These are phyloP conservation scores for Yamadazyma tumulicola DNA, from an alignment of 805 yeast genomes.

Conservation along the genomic window DNA sequence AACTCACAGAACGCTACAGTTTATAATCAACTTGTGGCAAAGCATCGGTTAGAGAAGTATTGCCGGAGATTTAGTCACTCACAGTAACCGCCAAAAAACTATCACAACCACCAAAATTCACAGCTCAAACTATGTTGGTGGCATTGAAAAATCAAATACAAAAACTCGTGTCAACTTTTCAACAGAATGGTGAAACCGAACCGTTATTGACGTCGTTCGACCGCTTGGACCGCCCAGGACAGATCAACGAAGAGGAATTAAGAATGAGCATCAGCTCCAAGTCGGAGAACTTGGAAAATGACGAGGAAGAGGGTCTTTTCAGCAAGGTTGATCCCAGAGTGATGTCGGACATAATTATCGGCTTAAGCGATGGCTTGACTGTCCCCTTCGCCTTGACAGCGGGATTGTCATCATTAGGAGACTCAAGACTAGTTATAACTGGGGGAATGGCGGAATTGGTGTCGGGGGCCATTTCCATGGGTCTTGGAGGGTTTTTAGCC, in stretches of 20 bases:
- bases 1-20: too few species aligned
- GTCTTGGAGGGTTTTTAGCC: slow-evolving; percentile 93
- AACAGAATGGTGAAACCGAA: slow-evolving; percentile 30
- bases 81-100: too few species aligned
- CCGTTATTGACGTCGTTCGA: slow-evolving; percentile 37
- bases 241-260: slow-evolving; percentile 32
- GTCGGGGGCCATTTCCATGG: slow-evolving; percentile 97
- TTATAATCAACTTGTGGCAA: too few species aligned
- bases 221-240: slow-evolving; percentile 35
- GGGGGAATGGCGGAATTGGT: slow-evolving; percentile 98
- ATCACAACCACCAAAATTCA: too few species aligned
- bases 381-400: slow-evolving; percentile 99
- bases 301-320: slow-evolving; percentile 35
- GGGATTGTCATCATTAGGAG: slow-evolving; percentile 87
- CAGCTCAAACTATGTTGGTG: slow-evolving; percentile 31
- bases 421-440: slow-evolving; percentile 84
- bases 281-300: slow-evolving; percentile 22
- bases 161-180: slow-evolving; percentile 22
- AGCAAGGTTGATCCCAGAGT: slow-evolving; percentile 81
- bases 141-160: slow-evolving; percentile 34
- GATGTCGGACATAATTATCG: slow-evolving; percentile 90
- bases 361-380: slow-evolving; percentile 91
- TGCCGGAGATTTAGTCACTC: too few species aligned
- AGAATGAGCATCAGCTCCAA: slow-evolving; percentile 19
- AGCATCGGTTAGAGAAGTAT: too few species aligned